These are phyloP conservation scores for Craterostigma plantagineum DNA, from an alignment of 257 asterid genomes.

Conservation along the genomic window DNA sequence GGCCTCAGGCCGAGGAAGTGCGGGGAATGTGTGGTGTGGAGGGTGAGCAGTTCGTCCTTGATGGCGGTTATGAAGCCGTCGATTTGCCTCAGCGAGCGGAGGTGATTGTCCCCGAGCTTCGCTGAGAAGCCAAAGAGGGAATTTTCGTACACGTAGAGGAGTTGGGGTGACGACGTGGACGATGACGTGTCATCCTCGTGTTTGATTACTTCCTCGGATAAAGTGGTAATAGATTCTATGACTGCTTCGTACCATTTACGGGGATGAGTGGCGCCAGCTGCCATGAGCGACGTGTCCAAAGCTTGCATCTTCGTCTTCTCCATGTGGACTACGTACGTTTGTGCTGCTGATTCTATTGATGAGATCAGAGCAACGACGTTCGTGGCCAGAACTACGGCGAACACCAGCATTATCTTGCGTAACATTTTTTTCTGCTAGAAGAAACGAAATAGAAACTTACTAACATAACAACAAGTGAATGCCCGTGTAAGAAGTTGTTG, in stretches of 20 bases:
- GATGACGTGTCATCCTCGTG: slow-evolving; percentile 8
- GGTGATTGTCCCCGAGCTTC: slow-evolving; percentile 29
- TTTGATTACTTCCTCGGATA: slow-evolving; percentile 6
- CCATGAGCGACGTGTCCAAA: slow-evolving; percentile 16
- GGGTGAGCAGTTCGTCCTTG: slow-evolving; percentile 29
- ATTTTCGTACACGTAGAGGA: slow-evolving; percentile 40
- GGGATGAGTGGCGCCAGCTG: slow-evolving; percentile 21
- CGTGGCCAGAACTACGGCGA: no score
- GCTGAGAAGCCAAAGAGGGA: slow-evolving; percentile 49
- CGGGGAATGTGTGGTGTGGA: slow-evolving; percentile 60
- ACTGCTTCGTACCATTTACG: slow-evolving; percentile 36
- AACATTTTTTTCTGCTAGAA: no score
- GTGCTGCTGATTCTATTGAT: slow-evolving; percentile 13
- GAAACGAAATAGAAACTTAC: no score
- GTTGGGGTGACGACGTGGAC: no score
- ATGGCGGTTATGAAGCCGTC: slow-evolving; percentile 44
- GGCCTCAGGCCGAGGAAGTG: slow-evolving; percentile 44
- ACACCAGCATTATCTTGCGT: no score
- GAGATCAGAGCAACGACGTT: no score
- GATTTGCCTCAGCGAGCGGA: slow-evolving; percentile 16
- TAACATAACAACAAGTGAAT: no score
- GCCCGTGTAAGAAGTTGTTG: no score
- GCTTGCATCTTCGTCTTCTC: slow-evolving; percentile 27
- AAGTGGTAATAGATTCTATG: slow-evolving; percentile 18
- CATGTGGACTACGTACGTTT: slow-evolving; percentile 48